Conservation (phyloP, 2,329 filamentous ascomycete species). For the Phialocephala subalpina region DNA sequence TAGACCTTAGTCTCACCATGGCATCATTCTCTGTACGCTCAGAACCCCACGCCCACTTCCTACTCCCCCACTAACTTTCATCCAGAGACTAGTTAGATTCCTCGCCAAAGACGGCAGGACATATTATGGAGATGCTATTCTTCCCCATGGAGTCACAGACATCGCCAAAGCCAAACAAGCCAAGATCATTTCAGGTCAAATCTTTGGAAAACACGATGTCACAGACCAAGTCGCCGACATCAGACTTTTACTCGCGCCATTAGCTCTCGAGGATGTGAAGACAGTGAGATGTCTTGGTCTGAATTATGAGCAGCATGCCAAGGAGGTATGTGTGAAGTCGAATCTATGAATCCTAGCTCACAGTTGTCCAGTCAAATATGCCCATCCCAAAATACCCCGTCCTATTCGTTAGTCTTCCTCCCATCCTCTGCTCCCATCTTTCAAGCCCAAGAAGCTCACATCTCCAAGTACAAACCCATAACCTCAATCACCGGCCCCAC, state of each 20-base stretch:
- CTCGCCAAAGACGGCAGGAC: constrained; percentile 73
- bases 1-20: constrained; percentile 40
- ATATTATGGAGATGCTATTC: constrained; percentile 79
- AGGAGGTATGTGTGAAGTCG: constrained; percentile 56
- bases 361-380: constrained; percentile 61
- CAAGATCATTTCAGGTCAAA: constrained; percentile 68
- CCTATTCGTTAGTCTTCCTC: constrained; percentile 65
- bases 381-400: constrained; percentile 75
- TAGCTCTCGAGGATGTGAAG: constrained; percentile 67
- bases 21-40: constrained; percentile 55
- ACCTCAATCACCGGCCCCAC: constrained; percentile 71
- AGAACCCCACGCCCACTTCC: background rate
- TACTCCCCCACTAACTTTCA: constrained; percentile 11
- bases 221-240: constrained; percentile 67
- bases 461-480: constrained; percentile 67
- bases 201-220: constrained; percentile 70
- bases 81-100: constrained; percentile 76
- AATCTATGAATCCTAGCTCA: constrained; percentile 5
- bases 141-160: constrained; percentile 66
- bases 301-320: constrained; percentile 77
- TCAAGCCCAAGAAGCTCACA: background rate
- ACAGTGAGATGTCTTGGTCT: constrained; percentile 75
- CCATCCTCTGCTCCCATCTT: too few relatives aligned
- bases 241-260: constrained; percentile 66
- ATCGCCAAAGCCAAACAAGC: constrained; percentile 68